Conservation (phyloP, 257 asterid genomes). For the Solanum pinnatisectum region DNA sequence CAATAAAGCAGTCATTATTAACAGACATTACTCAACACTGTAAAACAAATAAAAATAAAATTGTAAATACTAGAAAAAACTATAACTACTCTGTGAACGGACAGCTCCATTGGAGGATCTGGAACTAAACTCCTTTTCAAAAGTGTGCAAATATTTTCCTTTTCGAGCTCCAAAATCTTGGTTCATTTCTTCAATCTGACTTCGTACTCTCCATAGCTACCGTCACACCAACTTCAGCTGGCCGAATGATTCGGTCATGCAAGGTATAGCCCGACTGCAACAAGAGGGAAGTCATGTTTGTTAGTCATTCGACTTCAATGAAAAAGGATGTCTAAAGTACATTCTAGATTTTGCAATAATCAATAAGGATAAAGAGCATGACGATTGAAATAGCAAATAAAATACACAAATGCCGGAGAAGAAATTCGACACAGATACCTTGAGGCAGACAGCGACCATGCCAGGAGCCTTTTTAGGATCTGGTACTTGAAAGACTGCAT, state of each 20-base stretch:
- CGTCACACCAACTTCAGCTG: conserved; percentile 91
- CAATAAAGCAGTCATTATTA: not conserved
- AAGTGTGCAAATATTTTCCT: not conserved
- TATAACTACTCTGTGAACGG: not conserved
- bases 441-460: conserved; percentile 69
- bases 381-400: not conserved
- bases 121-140: not conserved
- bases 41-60: not conserved
- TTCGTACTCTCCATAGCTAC: conserved; percentile 23
- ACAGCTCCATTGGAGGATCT: not conserved
- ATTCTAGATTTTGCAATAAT: not conserved
- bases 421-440: conserved; percentile 34
- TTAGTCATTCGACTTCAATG: not conserved
- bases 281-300: not conserved
- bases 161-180: not conserved
- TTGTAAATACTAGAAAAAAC: not conserved
- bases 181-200: conserved; percentile 11
- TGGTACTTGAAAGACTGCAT: conserved; percentile 89
- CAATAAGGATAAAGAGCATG: not conserved
- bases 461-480: conserved; percentile 78
- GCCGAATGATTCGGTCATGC: conserved; percentile 73
- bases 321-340: not conserved
- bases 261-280: conserved; percentile 62
- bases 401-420: not conserved
- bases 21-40: not conserved